These are phyloP conservation scores for Epichloe scottii DNA, from an alignment of 2,329 filamentous ascomycete genomes.

Conservation along the genomic window DNA sequence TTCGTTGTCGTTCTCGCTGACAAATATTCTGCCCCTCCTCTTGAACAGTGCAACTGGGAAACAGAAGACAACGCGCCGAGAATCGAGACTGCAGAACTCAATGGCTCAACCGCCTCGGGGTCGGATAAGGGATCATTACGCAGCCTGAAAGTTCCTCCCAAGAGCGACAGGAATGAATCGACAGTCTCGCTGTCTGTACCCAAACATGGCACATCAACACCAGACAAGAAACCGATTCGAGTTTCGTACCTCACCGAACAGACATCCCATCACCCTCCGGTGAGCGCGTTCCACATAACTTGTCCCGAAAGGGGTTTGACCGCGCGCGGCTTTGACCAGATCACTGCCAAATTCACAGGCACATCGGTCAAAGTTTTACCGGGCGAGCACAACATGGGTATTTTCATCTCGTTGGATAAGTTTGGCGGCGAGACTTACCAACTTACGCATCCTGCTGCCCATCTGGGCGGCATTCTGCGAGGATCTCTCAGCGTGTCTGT, in stretches of 20 bases:
- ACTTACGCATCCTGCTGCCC: constrained; percentile 86
- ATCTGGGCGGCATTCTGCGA: constrained; percentile 75
- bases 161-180: constrained; percentile 32
- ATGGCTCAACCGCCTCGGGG: constrained; percentile 16
- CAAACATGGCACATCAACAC: constrained; percentile 27
- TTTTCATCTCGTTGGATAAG: constrained; percentile 78
- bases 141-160: constrained; percentile 33
- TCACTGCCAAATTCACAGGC: constrained; percentile 94
- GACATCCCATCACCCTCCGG: constrained; percentile 93
- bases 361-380: constrained; percentile 86
- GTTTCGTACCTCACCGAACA: constrained; percentile 95
- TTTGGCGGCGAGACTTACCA: constrained; percentile 84
- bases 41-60: constrained; percentile 78
- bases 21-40: background rate
- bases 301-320: constrained; percentile 84
- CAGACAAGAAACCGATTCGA: constrained; percentile 46
- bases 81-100: constrained; percentile 39
- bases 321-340: constrained; percentile 86
- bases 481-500: constrained; percentile 85
- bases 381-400: constrained; percentile 87
- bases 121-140: constrained; percentile 31
- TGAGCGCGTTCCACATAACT: constrained; percentile 88
- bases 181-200: constrained; percentile 39
- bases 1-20: background rate
- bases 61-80: constrained; percentile 65